phyloP scores from a whole-genome alignment of 257 asterid species.

The Echites panduratus region DNA sequence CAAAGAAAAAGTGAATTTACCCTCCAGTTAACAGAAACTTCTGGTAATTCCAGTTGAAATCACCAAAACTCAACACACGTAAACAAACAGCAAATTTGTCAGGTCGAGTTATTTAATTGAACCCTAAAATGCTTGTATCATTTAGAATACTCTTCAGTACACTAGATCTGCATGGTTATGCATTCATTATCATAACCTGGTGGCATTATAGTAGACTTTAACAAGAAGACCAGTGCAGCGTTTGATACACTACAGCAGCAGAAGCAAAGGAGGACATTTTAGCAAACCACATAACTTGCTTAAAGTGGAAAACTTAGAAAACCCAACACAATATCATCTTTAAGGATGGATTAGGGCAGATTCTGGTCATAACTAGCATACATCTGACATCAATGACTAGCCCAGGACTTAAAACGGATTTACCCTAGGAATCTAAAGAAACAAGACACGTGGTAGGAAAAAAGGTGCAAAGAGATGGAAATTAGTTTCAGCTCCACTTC shows the following conservation, averaged over 20 bases:
- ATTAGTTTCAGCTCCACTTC: not conserved
- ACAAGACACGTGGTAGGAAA: not conserved
- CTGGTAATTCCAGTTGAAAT: not conserved
- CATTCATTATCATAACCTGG: not conserved
- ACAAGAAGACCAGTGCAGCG: not conserved
- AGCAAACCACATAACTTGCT: not conserved
- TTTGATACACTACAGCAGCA: conserved; percentile 3
- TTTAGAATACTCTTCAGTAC: not conserved
- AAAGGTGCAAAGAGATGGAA: not conserved
- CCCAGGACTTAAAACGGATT: not conserved
- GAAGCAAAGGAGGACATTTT: not conserved
- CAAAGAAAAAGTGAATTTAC: not conserved
- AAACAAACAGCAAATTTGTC: not conserved
- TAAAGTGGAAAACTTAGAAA: not conserved
- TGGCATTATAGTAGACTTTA: not conserved
- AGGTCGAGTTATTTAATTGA: not conserved
- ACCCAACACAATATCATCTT: not conserved
- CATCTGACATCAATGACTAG: not conserved
- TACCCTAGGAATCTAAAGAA: not conserved
- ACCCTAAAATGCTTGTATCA: not conserved
- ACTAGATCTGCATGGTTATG: not conserved
- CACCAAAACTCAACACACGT: not conserved
- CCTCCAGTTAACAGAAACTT: not conserved
- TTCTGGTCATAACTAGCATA: not conserved
- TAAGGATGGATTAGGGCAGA: not conserved